Conservation (phyloP, 176 grass and related monocot genomes). For the Hordeum marinum region DNA sequence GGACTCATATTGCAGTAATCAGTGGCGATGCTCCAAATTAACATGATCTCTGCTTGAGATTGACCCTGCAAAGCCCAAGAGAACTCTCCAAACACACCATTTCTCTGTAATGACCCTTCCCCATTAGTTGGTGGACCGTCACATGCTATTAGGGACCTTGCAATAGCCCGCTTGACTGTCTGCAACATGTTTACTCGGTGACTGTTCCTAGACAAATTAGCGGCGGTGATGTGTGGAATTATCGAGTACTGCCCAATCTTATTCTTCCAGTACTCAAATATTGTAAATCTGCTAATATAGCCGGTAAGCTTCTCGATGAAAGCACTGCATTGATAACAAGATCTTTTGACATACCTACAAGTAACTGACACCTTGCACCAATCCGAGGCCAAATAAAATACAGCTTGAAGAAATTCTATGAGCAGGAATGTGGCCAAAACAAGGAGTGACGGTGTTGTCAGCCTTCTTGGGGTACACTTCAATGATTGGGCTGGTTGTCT, state of each 20-base stretch:
- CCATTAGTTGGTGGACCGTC: neutral
- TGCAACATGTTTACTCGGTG: neutral
- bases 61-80: neutral
- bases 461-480: neutral
- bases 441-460: neutral
- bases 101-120: neutral
- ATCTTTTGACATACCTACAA: neutral
- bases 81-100: neutral
- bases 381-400: slow-evolving; percentile 5
- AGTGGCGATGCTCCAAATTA: neutral
- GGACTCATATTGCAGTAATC: neutral
- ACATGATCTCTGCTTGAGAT: neutral
- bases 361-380: neutral
- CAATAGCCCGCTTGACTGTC: neutral
- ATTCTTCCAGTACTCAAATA: neutral
- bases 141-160: neutral
- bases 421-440: neutral
- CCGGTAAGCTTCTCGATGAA: neutral
- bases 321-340: neutral
- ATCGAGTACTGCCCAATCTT: neutral
- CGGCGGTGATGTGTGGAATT: neutral
- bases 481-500: neutral
- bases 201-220: neutral
- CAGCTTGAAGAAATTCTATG: slow-evolving; percentile 1
- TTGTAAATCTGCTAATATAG: neutral